These are phyloP conservation scores for Omphalotus olearius DNA, from an alignment of 1,284 basidiomycete species.

Conservation along the genomic window DNA sequence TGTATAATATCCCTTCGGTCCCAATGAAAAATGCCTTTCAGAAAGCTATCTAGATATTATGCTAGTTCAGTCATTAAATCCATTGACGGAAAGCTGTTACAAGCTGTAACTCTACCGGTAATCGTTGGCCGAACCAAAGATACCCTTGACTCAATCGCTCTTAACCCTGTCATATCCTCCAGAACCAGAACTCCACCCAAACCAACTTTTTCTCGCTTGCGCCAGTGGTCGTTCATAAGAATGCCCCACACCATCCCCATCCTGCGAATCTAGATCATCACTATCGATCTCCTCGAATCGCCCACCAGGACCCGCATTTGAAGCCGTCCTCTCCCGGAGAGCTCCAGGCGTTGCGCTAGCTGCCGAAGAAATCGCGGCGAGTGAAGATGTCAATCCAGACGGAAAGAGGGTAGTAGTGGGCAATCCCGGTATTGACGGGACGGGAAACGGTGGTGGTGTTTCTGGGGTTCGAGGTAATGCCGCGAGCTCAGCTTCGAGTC, in stretches of 20 bases:
- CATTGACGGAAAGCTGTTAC: no score
- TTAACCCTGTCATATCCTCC: conserved; percentile 31
- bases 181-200: conserved; percentile 9
- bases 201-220: conserved; percentile 11
- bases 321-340: conserved; percentile 12
- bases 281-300: conserved; percentile 14
- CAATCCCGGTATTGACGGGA: conserved; percentile 5
- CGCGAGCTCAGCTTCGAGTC: conserved; percentile 57
- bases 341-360: conserved; percentile 1
- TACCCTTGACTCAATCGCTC: conserved; percentile 24
- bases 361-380: neutral
- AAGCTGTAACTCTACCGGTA: no score
- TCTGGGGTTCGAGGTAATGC: conserved; percentile 28
- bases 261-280: conserved; percentile 8
- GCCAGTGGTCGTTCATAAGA: conserved; percentile 6
- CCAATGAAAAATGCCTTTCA: no score
- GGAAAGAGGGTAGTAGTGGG: conserved; percentile 1
- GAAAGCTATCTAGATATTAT: no score
- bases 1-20: no score
- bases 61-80: no score
- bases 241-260: conserved; percentile 7
- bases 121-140: no score
- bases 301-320: conserved; percentile 8
- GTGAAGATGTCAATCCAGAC: neutral
- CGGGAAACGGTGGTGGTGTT: conserved; percentile 24